These are phyloP conservation scores for Prunus yedoensis DNA, from an alignment of 331 rosid species.

Conservation along the genomic window DNA sequence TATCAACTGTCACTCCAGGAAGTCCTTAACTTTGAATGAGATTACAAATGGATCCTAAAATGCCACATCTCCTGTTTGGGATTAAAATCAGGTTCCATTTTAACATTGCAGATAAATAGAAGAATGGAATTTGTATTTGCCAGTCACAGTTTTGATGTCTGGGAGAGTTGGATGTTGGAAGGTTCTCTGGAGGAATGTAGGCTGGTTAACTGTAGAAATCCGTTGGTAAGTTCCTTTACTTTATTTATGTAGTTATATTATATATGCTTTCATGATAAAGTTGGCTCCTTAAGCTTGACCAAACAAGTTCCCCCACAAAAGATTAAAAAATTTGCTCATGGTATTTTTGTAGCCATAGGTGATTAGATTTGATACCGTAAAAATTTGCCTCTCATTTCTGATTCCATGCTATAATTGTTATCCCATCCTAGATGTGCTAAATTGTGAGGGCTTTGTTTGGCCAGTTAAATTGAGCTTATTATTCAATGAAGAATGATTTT, in stretches of 20 bases:
- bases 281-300: no score
- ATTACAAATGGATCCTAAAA: constrained; percentile 7
- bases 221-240: constrained; percentile 49
- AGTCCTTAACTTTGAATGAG: constrained; percentile 10
- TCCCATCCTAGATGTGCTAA: not conserved
- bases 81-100: constrained; percentile 17
- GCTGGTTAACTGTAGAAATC: constrained; percentile 93
- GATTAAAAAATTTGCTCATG: not conserved
- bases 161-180: constrained; percentile 98
- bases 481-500: not conserved
- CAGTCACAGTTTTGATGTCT: constrained; percentile 99
- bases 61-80: constrained; percentile 11
- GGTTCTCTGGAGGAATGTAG: constrained; percentile 87
- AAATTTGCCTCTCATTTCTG: not conserved
- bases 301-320: no score
- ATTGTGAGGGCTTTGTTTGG: not conserved
- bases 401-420: not conserved
- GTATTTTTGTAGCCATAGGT: not conserved
- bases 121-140: constrained; percentile 97
- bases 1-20: not conserved
- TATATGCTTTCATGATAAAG: not conserved
- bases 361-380: not conserved
- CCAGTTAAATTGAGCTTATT: not conserved
- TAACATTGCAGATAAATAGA: constrained; percentile 67
- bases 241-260: not conserved